Base-by-base conservation (phyloP, 108 stramenopile species). In the Fragilaria radians region DNA sequence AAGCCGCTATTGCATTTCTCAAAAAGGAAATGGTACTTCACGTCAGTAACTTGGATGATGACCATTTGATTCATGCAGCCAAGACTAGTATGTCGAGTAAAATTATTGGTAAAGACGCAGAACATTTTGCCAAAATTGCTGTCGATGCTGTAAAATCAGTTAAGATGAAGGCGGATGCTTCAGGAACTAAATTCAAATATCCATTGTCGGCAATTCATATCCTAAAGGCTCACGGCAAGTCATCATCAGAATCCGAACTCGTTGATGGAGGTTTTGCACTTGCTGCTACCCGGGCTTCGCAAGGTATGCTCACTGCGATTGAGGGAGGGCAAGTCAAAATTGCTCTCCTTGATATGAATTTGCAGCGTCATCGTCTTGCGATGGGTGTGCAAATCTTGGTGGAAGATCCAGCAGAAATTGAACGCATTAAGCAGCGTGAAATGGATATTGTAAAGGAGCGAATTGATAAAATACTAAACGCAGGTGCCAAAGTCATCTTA, bases 351-450 rank as follows among this genome's bases (percentile, higher is more conserved):
- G 98, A 97, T 46, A 98, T 97, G 78, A 97, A 97, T 23, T 99
- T 73, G 99, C 98, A 78, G 97, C 99, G 47, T 97, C 99, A 49
- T 98, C 98, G 79, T 97, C 99, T n/a, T n/a, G n/a, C n/a, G n/a
- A n/a, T n/a, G n/a, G n/a, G n/a, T n/a, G n/a, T n/a, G n/a, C n/a
- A n/a, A n/a, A n/a, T n/a, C n/a, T n/a, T n/a, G n/a, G n/a, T n/a
- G n/a, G 62, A 99, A 99, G 79, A 99, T 97, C 28, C 98, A 99
- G 77, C 99, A 99, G 81, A 98, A 98, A 91, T 52, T 42, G 36
- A 42, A 14, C 14, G n/a, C n/a, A n/a, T 42, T 42, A 7, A 7
- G 36, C 7, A 42, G 36, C 7, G 36, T 11, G 36, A 7, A 42
- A 42, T 42, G 36, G 7, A 14, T 11, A 42, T 7, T 42, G 7